These are phyloP conservation scores for Cucurbita argyrosperma DNA, from an alignment of 306 rosid species.

Conservation along the genomic window DNA sequence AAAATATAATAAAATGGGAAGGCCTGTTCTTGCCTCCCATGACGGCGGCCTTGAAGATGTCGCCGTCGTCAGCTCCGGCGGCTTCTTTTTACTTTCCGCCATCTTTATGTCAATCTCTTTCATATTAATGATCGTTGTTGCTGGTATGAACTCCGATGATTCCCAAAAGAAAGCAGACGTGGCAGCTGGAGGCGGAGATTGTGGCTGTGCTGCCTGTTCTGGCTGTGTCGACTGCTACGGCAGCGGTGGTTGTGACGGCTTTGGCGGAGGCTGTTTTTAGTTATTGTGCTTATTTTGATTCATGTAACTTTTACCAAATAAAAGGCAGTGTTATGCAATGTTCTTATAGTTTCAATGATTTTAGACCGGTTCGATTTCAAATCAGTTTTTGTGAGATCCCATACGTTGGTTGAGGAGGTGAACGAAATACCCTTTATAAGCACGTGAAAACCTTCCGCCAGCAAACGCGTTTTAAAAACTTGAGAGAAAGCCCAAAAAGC, in stretches of 20 bases:
- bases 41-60: neutral
- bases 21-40: neutral
- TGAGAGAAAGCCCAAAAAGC: too few relatives aligned
- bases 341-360: too few relatives aligned
- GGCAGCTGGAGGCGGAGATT: neutral
- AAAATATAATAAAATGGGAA: neutral
- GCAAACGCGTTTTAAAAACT: too few relatives aligned
- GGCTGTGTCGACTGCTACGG: neutral
- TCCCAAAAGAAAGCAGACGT: neutral
- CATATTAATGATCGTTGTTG: slow-evolving; percentile 22
- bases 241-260: neutral
- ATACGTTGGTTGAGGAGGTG: fast-evolving
- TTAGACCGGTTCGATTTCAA: too few relatives aligned
- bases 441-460: fast-evolving
- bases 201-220: neutral
- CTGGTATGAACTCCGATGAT: slow-evolving; percentile 7
- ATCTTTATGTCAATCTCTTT: slow-evolving; percentile 19
- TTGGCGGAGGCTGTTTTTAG: neutral
- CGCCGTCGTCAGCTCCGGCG: neutral
- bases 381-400: too few relatives aligned
- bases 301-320: neutral
- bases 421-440: too few relatives aligned
- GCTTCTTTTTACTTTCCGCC: slow-evolving; percentile 10
- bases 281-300: neutral
- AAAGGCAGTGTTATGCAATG: neutral